These are phyloP conservation scores for Boletus sp. DNA, from an alignment of 768 basidiomycete species.

Conservation along the genomic window DNA sequence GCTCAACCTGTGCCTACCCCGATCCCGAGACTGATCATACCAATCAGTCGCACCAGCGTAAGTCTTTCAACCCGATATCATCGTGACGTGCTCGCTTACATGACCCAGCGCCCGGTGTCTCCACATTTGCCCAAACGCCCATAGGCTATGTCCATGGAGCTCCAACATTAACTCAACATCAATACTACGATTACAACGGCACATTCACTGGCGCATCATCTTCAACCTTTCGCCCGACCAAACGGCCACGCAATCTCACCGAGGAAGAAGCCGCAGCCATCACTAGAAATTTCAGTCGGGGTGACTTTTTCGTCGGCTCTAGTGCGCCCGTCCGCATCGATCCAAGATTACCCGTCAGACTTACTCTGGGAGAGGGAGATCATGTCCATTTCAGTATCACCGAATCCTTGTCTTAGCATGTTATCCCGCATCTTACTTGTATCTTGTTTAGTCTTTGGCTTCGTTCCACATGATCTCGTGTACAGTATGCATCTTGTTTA, in stretches of 20 bases:
- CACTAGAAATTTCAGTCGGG: slow-evolving; percentile 76
- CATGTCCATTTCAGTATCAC: slow-evolving; percentile 69
- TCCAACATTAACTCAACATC: slow-evolving; percentile 54
- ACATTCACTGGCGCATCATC: slow-evolving; percentile 66
- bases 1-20: slow-evolving; percentile 68
- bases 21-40: slow-evolving; percentile 66
- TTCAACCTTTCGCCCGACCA: slow-evolving; percentile 76
- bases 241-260: slow-evolving; percentile 75
- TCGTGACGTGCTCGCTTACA: slow-evolving; percentile 7
- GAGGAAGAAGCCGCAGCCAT: slow-evolving; percentile 84
- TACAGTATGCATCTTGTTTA: slow-evolving; percentile 18
- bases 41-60: slow-evolving; percentile 32
- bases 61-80: slow-evolving; percentile 4
- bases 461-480: slow-evolving; percentile 16
- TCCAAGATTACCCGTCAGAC: slow-evolving; percentile 72
- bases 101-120: slow-evolving; percentile 32
- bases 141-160: slow-evolving; percentile 38
- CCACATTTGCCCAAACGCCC: slow-evolving; percentile 38
- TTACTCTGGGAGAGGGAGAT: slow-evolving; percentile 80
- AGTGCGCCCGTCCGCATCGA: slow-evolving; percentile 84
- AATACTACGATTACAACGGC: slow-evolving; percentile 77
- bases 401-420: slow-evolving; percentile 42
- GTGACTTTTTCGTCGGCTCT: slow-evolving; percentile 79
- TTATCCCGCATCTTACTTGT: slow-evolving; percentile 13
- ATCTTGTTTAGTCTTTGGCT: slow-evolving; percentile 16